Percentiles rank a stretch among this genome's conserved stretches.
These are phyloP conservation scores for Linnemannia schmuckeri DNA, from an alignment of 192 early-diverging fungal genomes.

Conservation along the genomic window DNA sequence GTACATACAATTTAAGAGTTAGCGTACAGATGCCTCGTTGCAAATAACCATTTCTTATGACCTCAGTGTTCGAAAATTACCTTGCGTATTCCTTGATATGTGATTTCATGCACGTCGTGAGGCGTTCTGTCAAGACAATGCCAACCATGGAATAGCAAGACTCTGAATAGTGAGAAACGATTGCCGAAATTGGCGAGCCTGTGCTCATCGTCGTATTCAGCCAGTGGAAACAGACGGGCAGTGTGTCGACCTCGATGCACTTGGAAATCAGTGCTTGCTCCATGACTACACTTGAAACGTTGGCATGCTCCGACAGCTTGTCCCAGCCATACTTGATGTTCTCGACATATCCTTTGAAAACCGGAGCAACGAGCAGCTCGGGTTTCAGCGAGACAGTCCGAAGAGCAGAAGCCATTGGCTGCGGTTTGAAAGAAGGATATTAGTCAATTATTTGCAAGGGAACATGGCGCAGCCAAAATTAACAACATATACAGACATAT, in stretches of 20 bases:
- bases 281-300: constrained; percentile 55
- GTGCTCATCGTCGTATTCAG: constrained; percentile 56
- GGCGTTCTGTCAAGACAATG: constrained; percentile 39
- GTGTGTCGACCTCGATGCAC: constrained; percentile 49
- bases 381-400: constrained; percentile 50
- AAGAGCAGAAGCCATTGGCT: constrained; percentile 53
- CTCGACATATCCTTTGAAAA: constrained; percentile 50
- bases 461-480: background rate
- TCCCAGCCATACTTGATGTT: constrained; percentile 57
- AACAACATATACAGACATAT: no score
- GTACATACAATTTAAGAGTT: background rate
- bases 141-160: constrained; percentile 57
- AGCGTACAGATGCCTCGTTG: background rate
- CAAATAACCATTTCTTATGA: background rate
- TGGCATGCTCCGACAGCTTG: constrained; percentile 52
- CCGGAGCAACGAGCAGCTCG: constrained; percentile 32
- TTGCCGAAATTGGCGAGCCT: constrained; percentile 45
- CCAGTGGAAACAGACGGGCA: constrained; percentile 52
- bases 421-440: background rate
- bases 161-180: constrained; percentile 51
- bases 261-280: constrained; percentile 55
- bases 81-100: constrained; percentile 57
- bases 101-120: constrained; percentile 46
- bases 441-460: background rate
- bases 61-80: constrained; percentile 11